Evolutionary conservation across 768 basidiomycete genomes (phyloP).

Genomic region (Hortiboletus flavorubellus): DNA sequence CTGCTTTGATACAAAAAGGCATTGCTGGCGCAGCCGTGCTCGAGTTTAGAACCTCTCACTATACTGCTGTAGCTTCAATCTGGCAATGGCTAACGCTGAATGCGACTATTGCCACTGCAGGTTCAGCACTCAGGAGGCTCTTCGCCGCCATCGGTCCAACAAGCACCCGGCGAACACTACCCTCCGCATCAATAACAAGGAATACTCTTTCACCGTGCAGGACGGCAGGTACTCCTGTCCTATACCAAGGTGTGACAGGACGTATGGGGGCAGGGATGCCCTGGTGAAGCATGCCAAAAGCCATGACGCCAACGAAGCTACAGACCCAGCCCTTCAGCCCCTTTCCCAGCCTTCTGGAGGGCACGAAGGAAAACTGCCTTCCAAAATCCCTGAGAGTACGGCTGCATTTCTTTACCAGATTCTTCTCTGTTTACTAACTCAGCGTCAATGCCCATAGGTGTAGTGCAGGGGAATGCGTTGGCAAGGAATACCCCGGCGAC

Average conservation of each 20-base stretch:
- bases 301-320: not conserved
- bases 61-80: not conserved
- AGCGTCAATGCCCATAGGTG: too few species aligned
- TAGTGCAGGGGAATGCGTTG: too few species aligned
- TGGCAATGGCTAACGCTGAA: not conserved
- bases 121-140: not conserved
- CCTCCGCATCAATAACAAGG: not conserved
- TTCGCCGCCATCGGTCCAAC: slow-evolving; percentile 2
- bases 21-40: too few species aligned
- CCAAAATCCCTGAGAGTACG: too few species aligned
- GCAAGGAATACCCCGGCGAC: too few species aligned
- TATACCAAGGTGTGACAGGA: not conserved
- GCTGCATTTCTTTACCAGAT: too few species aligned
- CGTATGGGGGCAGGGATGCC: not conserved
- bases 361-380: not conserved
- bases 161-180: not conserved
- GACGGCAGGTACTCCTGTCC: not conserved
- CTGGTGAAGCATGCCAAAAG: not conserved
- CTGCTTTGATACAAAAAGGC: too few species aligned
- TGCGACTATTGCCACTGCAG: not conserved
- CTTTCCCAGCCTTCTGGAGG: not conserved
- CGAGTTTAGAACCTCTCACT: too few species aligned
- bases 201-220: not conserved
- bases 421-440: too few species aligned
- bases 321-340: not conserved